Base-by-base conservation (phyloP, 495 filamentous ascomycete genomes). In the Penicillium odoratum region DNA sequence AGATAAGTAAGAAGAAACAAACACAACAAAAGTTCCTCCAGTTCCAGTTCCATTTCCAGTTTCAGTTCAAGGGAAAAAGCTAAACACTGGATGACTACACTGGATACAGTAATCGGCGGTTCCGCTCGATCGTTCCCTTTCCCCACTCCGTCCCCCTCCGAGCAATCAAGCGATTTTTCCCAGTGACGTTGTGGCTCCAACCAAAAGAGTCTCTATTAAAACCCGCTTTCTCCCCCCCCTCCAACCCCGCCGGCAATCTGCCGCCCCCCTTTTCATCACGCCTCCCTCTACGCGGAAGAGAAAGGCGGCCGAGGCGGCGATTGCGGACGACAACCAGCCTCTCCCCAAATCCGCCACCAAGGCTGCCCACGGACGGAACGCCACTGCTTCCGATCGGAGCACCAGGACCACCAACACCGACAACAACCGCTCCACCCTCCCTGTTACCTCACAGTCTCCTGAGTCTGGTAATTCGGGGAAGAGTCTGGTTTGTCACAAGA, bases 241-340 rank as follows among this genome's bases (percentile, higher is more conserved):
- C 3, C 42, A 26, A 18, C 44, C 44, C 33, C 34, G 50, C 31
- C 58, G 63, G 63, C 66, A 59, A 18, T 56, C 30, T 63, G 67
- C 67, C 67, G 57, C 42, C 33, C 33, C 13, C 44, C 4, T 62
- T 56, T 73, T 76, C 84, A 89, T 75, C 70, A 88, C 86, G 86
- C 80, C 85, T 84, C 79, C 83, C 62, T 68, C 69, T 47, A 90
- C 86, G 71, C 87, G 87, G 72, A 98, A 98, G 82, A 87, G 93
- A 75, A 97, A 94, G 84, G 91, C 91, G 83, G 83, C 84, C 79
- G 88, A 92, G 83, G 85, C 83, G 83, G 81, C 82, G 73, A 64
- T 75, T 66, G 62, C 68, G 72, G 68, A 90, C 85, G 33, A 78
- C 78, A 57, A 67, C 59, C 50, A 61, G 26, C 63, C 66, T 55